Evolutionary conservation across 225 moss, liverwort and hornwort species (phyloP), one percentile per base, ranked within the genome.

Genomic region (Marchantia polymorpha): DNA sequence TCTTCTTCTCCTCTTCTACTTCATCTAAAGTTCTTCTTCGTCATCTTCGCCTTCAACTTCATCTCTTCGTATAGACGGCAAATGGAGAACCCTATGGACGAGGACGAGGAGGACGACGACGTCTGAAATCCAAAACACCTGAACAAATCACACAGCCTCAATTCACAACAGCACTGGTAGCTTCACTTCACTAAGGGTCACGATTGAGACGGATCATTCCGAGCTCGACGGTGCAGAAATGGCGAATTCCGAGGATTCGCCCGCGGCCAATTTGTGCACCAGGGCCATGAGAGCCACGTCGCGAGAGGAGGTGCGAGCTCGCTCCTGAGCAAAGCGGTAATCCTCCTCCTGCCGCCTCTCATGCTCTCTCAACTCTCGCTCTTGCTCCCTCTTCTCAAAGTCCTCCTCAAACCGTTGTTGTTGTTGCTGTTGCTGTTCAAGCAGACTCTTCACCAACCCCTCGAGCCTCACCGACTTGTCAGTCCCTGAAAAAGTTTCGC

Each of bases 171-270:
- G 70, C 79, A 72, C 79, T 60, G 27, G 29, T n/a, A 51, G 77
- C 77, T 64, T 73, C 77, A 71, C 47, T 64, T 65, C n/a, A n/a
- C 25, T 10, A 23, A 12, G 47, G 47, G 10, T 19, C 12, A 54
- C 29, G 53, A 75, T 9, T 11, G 23, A 19, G 30, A 59, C 25
- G 9, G 16, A 60, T 77, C 86, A 83, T 75, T 88, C 83, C 79
- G 76, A 90, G 81, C 76, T 82, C 72, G 88, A 90, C 80, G 86
- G 86, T 90, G 91, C 89, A 89, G 82, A 84, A 73, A 83, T 83
- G 75, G 78, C 79, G 66, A 87, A 84, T 81, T 83, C 85, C 26
- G 80, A 81, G 9, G 83, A 68, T 46, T 91, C 84, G 78, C 89
- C 81, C 23, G 78, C 85, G 72, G 89, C 75, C 75, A 84, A 83